Evolutionary conservation across 2,329 filamentous ascomycete species (phyloP), one percentile per base, ranked within the genome.

Genomic region (Domatiomyces globalis): DNA sequence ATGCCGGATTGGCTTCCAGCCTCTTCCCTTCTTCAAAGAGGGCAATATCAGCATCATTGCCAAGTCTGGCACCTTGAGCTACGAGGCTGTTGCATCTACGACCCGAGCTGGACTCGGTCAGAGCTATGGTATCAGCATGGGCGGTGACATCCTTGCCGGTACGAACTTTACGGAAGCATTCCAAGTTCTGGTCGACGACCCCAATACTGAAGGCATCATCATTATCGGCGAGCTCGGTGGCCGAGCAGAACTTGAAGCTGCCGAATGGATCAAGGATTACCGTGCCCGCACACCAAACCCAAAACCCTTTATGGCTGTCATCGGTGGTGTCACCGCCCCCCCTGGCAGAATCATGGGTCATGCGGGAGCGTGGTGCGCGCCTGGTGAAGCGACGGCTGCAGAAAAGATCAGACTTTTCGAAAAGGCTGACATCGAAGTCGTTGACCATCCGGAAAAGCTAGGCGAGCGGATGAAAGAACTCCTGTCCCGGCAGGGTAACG

Each of bases 41-140:
- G 85, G 84, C 0, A 76, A 78, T 51, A 72, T 90, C 19, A 85
- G 84, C 1, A 85, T 90, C 50, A 78, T 86, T 2, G 83, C 84
- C n/a, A 88, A 87, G 63, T 87, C 83, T 0, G 85, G 85, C 1
- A 90, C 85, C 0, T 68, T 90, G 43, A 87, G 83, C 55, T 90
- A 89, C 61, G 85, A 90, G 64, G 80, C 85, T 1, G 85, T 88
- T 1, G 85, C 82, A 0, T 81, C 83, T 1, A 80, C 85, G 20
- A 85, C 83, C 5, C 73, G 80, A 54, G 81, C 78, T n/a, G 84
- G 85, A 0, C 69, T 89, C 0, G 85, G 85, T 0, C 85, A 90
- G 65, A 87, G 83, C 61, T 69, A 88, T 5, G 85, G 84, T 43
- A 80, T 89, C 45, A 84, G 83, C 15, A 83, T 89, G 71, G 85